phyloP scores from a whole-genome alignment of 768 basidiomycete genomes.

The Pisolithus albus region DNA sequence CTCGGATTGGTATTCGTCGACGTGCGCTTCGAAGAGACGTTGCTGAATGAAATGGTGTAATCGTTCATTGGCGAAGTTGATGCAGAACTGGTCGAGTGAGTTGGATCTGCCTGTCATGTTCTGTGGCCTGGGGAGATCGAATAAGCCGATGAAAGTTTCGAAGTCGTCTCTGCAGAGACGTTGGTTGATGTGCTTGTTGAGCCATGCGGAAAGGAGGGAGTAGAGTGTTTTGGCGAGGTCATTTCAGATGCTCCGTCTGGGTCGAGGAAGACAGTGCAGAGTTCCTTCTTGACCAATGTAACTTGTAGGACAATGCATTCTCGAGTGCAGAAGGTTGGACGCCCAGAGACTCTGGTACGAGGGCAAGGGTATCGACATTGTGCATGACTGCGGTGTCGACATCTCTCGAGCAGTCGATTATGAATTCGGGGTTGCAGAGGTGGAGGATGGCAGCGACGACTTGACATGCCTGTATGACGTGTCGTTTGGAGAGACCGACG shows the following conservation, averaged over 20 bases:
- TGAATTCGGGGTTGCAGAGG: slow-evolving; percentile 93
- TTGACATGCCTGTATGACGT: slow-evolving; percentile 94
- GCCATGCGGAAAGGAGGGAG: slow-evolving; percentile 90
- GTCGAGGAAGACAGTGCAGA: slow-evolving; percentile 96
- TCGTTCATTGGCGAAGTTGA: slow-evolving; percentile 95
- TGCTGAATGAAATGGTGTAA: slow-evolving; percentile 79
- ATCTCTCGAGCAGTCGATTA: slow-evolving; percentile 71
- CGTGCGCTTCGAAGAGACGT: slow-evolving; percentile 71
- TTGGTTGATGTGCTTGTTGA: slow-evolving; percentile 95
- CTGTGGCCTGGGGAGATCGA: slow-evolving; percentile 91
- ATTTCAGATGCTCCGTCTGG: slow-evolving; percentile 87
- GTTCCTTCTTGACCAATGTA: slow-evolving; percentile 87
- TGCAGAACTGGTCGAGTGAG: slow-evolving; percentile 91
- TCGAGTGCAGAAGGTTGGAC: slow-evolving; percentile 69
- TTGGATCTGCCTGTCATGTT: slow-evolving; percentile 84
- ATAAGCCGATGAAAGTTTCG: slow-evolving; percentile 82
- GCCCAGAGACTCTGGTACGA: slow-evolving; percentile 89
- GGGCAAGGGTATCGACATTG: slow-evolving; percentile 73
- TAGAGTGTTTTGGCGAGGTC: slow-evolving; percentile 92
- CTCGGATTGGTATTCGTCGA: slow-evolving; percentile 78
- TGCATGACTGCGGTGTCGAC: slow-evolving; percentile 91
- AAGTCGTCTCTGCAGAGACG: slow-evolving; percentile 93
- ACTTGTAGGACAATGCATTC: slow-evolving; percentile 79
- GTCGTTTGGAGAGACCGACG: slow-evolving; percentile 88
- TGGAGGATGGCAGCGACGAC: slow-evolving; percentile 93